Evolutionary conservation across 1,284 basidiomycete species (phyloP), one percentile per base, ranked within the genome.

Genomic region (Coriolopsis trogii): DNA sequence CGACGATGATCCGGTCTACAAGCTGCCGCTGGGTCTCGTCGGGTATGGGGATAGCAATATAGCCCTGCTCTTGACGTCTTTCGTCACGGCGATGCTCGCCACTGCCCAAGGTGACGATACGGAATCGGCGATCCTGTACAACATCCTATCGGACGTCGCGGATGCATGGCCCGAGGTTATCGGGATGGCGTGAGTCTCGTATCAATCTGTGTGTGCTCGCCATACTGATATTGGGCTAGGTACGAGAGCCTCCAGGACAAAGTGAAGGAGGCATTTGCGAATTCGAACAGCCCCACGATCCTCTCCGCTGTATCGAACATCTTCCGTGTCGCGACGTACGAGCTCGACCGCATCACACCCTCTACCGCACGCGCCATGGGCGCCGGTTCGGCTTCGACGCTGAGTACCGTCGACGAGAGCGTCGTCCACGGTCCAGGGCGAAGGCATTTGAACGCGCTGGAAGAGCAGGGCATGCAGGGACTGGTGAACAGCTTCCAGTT

Each of bases 41-140:
- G 84, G 84, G 13, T 75, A 88, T 45, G 69, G 71, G n/a, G 88
- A 93, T 62, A 70, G 73, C 45, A 81, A 77, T 23, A 83, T 79
- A 3, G 91, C 91, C 0, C 72, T 95, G 13, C 77, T 95, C 16
- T 76, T 86, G 4, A 80, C 86, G 34, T 89, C 91, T 0, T 89
- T 95, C 63, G 75, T 87, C 29, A 84, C 84, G 2, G 85, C 89
- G 2, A 90, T 95, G 70, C 76, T 95, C 30, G 75, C 76, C 34
- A 87, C 82, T n/a, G 87, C 89, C 0, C 87, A 91, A 66, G 85
- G 87, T 4, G 90, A 93, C 63, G 89, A 91, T 58, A 75, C 78
- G 1, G 93, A 96, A 71, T 86, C 87, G 13, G 84, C 93, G 61
- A 87, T 95, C 46, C 68, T 95, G 40, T 94, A 89, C 66, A 78